A percentile compares a stretch with the other conserved stretches of the same genome.
Conservation (phyloP, 2,329 filamentous ascomycete species). For the Tolypocladium amazonense region DNA sequence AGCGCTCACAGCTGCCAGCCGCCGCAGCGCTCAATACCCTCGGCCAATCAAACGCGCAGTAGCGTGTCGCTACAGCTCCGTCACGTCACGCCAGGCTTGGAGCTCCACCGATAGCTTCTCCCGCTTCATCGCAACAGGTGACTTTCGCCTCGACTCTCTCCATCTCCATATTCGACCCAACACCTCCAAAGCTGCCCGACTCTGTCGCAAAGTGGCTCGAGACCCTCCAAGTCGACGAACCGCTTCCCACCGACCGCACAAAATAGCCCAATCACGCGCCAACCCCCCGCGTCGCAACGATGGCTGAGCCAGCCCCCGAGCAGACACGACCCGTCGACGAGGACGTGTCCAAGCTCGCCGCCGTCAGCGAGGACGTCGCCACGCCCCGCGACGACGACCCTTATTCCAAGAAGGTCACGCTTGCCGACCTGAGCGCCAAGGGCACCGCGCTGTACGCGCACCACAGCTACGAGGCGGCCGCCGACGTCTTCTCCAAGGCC, state of each 20-base stretch:
- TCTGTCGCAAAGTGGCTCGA: not conserved
- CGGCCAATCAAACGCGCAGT: slow-evolving; percentile 1
- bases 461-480: slow-evolving; percentile 77
- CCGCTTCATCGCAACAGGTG: not conserved
- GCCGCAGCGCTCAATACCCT: not conserved
- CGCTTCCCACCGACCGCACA: not conserved
- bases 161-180: not conserved
- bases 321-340: not conserved
- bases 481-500: slow-evolving; percentile 80
- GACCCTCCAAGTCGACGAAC: not conserved
- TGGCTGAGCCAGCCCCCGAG: not conserved
- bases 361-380: slow-evolving; percentile 7
- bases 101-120: not conserved
- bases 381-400: slow-evolving; percentile 28
- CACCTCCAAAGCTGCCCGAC: not conserved
- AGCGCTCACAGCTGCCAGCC: not conserved
- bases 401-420: slow-evolving; percentile 48
- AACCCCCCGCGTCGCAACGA: not conserved
- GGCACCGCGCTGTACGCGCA: slow-evolving; percentile 79
- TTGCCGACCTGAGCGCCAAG: slow-evolving; percentile 69
- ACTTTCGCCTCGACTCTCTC: not conserved
- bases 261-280: not conserved
- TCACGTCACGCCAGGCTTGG: not conserved
- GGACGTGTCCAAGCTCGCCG: slow-evolving; percentile 2
- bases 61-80: not conserved